Conservation (phyloP, 2,329 filamentous ascomycete species). For the Sporothrix schenckii region DNA sequence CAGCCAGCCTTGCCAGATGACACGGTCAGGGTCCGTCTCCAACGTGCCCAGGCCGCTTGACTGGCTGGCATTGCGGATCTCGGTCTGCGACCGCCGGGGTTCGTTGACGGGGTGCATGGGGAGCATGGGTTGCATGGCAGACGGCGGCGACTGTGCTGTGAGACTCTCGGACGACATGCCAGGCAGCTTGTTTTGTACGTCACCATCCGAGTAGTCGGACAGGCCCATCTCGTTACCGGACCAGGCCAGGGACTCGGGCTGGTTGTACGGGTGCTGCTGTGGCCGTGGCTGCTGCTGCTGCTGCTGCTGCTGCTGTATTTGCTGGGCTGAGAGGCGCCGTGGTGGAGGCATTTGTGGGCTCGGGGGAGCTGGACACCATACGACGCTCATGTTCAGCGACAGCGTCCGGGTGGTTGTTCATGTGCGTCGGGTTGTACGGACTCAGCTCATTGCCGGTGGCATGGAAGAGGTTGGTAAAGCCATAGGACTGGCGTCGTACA, state of each 20-base stretch:
- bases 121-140: background rate
- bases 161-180: conserved; percentile 58
- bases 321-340: conserved; percentile 55
- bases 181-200: conserved; percentile 50
- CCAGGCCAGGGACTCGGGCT: conserved; percentile 63
- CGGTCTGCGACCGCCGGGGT: conserved; percentile 18
- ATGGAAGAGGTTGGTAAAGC: conserved; percentile 34
- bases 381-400: conserved; percentile 48
- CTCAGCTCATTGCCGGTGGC: conserved; percentile 29
- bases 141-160: conserved; percentile 46
- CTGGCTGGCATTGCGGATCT: conserved; percentile 60
- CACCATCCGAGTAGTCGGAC: conserved; percentile 82
- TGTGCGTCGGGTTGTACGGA: conserved; percentile 16
- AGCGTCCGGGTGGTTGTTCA: conserved; percentile 33
- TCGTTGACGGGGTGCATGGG: conserved; percentile 18
- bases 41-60: conserved; percentile 57
- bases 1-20: conserved; percentile 93
- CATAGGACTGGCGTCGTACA: conserved; percentile 53
- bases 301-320: background rate
- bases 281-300: conserved; percentile 44
- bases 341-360: conserved; percentile 53
- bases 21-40: conserved; percentile 72
- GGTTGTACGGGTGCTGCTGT: conserved; percentile 41
- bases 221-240: conserved; percentile 71
- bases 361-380: conserved; percentile 63